These are phyloP conservation scores for Heritiera fomes DNA, from an alignment of 345 rosid species.

Conservation along the genomic window DNA sequence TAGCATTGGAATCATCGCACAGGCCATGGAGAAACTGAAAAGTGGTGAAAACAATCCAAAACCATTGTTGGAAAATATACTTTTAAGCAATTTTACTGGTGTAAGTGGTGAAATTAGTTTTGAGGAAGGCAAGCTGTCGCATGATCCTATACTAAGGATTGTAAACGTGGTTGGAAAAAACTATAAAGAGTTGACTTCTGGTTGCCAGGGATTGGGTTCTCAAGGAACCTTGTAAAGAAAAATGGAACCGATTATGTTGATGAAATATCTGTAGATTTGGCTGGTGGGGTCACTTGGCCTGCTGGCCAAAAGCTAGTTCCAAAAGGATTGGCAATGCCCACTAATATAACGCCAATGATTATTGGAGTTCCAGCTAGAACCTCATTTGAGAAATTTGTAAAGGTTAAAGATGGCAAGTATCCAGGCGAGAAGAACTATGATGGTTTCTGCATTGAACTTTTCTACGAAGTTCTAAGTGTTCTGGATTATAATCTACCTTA, in stretches of 20 bases:
- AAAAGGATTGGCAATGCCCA: conserved; percentile 46
- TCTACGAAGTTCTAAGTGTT: conserved; percentile 16
- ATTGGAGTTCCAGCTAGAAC: conserved; percentile 51
- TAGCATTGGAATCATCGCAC: conserved; percentile 28
- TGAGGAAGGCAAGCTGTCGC: conserved; percentile 20
- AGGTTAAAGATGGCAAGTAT: conserved; percentile 19
- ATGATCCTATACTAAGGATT: conserved; percentile 25
- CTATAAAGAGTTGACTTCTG: conserved; percentile 45
- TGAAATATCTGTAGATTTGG: neutral
- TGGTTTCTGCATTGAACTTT: conserved; percentile 61
- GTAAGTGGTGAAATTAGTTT: conserved; percentile 45
- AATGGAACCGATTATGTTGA: neutral
- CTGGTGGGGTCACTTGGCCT: conserved; percentile 42
- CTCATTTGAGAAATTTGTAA: conserved; percentile 46
- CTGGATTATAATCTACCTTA: conserved; percentile 31
- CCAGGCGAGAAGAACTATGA: conserved; percentile 17
- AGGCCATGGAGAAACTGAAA: conserved; percentile 18
- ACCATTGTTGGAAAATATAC: conserved; percentile 23
- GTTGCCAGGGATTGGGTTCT: conserved; percentile 40
- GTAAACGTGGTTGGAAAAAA: conserved; percentile 44
- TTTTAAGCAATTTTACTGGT: conserved; percentile 36
- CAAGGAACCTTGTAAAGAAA: neutral
- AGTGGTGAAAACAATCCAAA: neutral
- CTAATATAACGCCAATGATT: conserved; percentile 28
- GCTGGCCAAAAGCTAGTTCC: conserved; percentile 29